Conservation (phyloP, 768 basidiomycete species). For the Tubosaeta sp. region DNA sequence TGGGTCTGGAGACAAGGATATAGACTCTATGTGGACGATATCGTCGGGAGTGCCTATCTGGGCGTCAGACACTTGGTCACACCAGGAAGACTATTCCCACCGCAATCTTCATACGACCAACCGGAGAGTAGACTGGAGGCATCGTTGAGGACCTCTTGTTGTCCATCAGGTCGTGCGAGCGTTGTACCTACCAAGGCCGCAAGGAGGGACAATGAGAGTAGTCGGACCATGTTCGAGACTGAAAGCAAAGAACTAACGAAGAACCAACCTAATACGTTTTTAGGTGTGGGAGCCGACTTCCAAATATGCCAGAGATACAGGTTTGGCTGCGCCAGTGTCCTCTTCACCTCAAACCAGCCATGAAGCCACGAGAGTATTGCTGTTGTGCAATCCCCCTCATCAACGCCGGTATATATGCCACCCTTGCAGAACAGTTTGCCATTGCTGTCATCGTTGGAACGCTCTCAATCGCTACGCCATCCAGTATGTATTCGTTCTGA, state of each 20-base stretch:
- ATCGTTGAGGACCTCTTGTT: constrained; percentile 32
- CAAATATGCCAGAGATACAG: background rate
- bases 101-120: constrained; percentile 74
- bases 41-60: constrained; percentile 42
- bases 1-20: constrained; percentile 78
- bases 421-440: constrained; percentile 72
- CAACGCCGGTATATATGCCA: constrained; percentile 85
- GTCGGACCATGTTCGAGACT: constrained; percentile 27
- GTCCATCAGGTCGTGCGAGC: constrained; percentile 18
- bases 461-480: constrained; percentile 71
- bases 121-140: constrained; percentile 33
- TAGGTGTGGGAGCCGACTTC: constrained; percentile 20
- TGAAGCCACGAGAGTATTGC: constrained; percentile 84
- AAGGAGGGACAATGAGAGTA: constrained; percentile 26
- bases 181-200: constrained; percentile 23
- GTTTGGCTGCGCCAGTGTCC: background rate
- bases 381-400: constrained; percentile 90
- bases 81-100: constrained; percentile 41
- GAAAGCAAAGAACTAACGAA: constrained; percentile 17
- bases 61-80: constrained; percentile 2
- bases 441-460: constrained; percentile 64
- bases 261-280: constrained; percentile 14
- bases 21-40: constrained; percentile 61
- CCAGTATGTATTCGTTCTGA: constrained; percentile 49
- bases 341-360: constrained; percentile 21